Base-by-base conservation (phyloP, 306 rosid genomes). In the Quercus suber region DNA sequence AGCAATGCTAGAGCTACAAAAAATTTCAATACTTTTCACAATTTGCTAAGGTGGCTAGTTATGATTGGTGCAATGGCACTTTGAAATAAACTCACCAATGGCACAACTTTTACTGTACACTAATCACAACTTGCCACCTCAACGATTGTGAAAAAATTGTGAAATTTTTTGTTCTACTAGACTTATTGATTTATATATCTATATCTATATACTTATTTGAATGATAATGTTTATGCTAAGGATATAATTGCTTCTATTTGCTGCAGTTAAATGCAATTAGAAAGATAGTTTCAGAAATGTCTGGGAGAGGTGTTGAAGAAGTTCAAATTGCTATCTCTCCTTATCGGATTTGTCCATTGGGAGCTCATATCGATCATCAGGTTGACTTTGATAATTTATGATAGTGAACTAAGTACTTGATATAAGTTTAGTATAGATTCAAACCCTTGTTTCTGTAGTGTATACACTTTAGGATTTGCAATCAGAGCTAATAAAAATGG, bases 301-400 rank as follows among this genome's bases (percentile, higher is more conserved):
- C 93, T 13, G 80, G 84, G 68, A 91, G 78, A 83, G 77, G 84
- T 6, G 57, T 25, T 49, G 90, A 75, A 82, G 82, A 89, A 35
- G 94, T 95, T 89, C 91, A 86, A 37, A 84, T 92, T 28, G 98
- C 83, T 4, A 94, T 87, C 58, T 93, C 99, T 68, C 99, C 99
- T 49, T 95, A 95, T 86, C 94, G 99, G 65, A 91, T 95, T 79
- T 95, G 99, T 79, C 99, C 99, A 57, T 65, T 95, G 79, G 99
- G 99, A 78, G 99, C 98, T 83, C 99, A 95, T 71, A 91, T 92
- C 76, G 99, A 95, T 85, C 99, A 95, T 84, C 99, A 95, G 97
- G 99, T 92, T 72, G 69, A 82, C 69, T 71, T 58, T 70, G 67
- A 61, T 19, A 25, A 55, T 51, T 59, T 30, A 20, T 83, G 69